Evolutionary conservation across 495 filamentous ascomycete species (phyloP), one percentile per base, ranked within the genome.

Genomic region (Penicillium silybi): DNA sequence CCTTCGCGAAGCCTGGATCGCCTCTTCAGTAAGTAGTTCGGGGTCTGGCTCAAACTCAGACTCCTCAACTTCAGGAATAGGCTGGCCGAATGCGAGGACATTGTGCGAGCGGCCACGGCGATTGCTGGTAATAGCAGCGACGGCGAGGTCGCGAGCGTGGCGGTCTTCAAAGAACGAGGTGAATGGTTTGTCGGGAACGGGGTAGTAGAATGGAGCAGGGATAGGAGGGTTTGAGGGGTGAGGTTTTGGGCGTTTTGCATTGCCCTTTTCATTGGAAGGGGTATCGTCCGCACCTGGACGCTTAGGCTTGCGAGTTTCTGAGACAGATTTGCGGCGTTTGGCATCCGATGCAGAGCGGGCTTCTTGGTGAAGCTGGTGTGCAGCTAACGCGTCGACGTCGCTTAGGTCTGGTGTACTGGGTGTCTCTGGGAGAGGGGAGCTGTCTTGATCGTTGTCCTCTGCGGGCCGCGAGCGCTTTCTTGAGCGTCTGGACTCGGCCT

Each of bases 121-220:
- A 1, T 25, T 48, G 15, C 57, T 48, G 79, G 77, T 41, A 81
- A 77, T 53, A 70, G 73, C 65, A 75, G 80, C 49, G 72, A 85
- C 25, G 9, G 93, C 92, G 10, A 84, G 79, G 3, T 85, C 86
- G 29, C 92, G 87, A 40, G 87, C 76, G 58, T 95, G 80, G 7
- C 78, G 81, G 63, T 92, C 90, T 13, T 74, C 47, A 67, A 87
- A 97, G 72, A 96, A 96, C 0, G 89, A 95, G 3, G 77, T 89
- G 63, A 97, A 92, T 18, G 89, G 87, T 56, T 78, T 82, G 15
- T 78, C 70, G 59, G 72, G 54, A 34, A 49, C 49, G 41, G 57
- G 48, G 47, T 42, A 49, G 26, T 38, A 43, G 52, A 50, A 44
- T 95, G 72, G 95, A 93, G 1, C 88, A 92, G 5, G 76, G 87